Base-by-base conservation (phyloP, 2,329 filamentous ascomycete genomes). In the Chalara sp. region DNA sequence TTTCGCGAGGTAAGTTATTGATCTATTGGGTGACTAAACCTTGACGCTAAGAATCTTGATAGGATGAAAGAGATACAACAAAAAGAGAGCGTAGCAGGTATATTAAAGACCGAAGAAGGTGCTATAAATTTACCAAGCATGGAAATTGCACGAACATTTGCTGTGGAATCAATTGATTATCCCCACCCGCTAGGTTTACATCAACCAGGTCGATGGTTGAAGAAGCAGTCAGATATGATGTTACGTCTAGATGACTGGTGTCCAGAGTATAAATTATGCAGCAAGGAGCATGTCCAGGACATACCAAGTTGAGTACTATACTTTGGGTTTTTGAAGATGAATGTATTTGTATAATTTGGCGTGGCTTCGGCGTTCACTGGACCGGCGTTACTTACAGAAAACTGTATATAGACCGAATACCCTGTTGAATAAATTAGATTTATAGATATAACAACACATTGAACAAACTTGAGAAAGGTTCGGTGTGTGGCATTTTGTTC, bases 101-200 rank as follows among this genome's bases (percentile, higher is more conserved):
- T 61, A 6, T 42, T 54, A 6, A 55, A 56, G 13, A 48, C 55
- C 32, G 56, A 57, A 4, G 52, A 56, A 5, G 58, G 53, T 5
- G 56, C 57, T 32, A 54, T 63, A 29, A 62, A 63, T 46, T 51
- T 65, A 7, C 63, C 63, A 5, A 55, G 47, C 2, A 50, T 60
- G 41, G 63, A 63, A 50, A 52, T 64, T 30, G 56, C 62, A 13
- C 53, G 60, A 30, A 63, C 60, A 5, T 65, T 65, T 44, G 60
- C 58, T 39, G 63, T 64, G 10, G 61, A 63, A 45, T 58, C 58
- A 6, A 63, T 65, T 11, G 62, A 63, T 37, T 63, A 62, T 46
- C 61, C 62, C 6, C 57, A 63, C 47, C 63, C 63, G 5, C 37
- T 65, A 13, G 63, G 63, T n/a, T 51, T 64, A 11, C 61, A 64